phyloP scores from a whole-genome alignment of 1,284 basidiomycete species.

The Cutaneotrichosporon sp. region DNA sequence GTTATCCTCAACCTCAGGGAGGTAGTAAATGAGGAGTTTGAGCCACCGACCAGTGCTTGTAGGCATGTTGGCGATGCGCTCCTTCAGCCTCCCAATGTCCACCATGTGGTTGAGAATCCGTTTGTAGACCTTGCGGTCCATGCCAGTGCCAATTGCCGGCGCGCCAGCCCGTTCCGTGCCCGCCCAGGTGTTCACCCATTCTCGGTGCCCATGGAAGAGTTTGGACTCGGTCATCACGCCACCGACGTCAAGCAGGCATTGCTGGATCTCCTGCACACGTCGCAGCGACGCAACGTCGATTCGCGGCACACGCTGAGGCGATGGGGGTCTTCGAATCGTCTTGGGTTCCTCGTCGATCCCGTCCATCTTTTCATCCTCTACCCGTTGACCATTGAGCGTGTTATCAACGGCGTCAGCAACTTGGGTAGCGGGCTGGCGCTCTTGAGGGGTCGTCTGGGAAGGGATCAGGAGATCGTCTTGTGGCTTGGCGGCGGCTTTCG shows the following conservation, averaged over 20 bases:
- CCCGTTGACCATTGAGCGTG: too few species aligned
- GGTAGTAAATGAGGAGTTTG: slow-evolving; percentile 21
- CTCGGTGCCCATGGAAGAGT: slow-evolving; percentile 24
- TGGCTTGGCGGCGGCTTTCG: too few species aligned
- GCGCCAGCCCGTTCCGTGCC: slow-evolving; percentile 36
- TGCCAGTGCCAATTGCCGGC: slow-evolving; percentile 24
- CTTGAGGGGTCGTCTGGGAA: too few species aligned
- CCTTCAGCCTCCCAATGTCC: slow-evolving; percentile 27
- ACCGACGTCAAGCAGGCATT: slow-evolving; percentile 28
- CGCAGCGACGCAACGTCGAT: slow-evolving; percentile 29
- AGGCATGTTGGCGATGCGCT: slow-evolving; percentile 28
- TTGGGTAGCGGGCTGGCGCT: too few species aligned
- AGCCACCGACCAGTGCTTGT: slow-evolving; percentile 36
- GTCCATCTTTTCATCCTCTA: slow-evolving; percentile 1
- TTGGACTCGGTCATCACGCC: slow-evolving; percentile 25
- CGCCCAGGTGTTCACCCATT: slow-evolving; percentile 31
- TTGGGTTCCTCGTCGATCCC: not conserved
- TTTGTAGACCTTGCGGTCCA: slow-evolving; percentile 36
- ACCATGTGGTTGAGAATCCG: slow-evolving; percentile 20
- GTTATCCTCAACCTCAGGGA: slow-evolving; percentile 19
- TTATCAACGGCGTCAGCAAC: too few species aligned
- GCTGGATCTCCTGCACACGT: slow-evolving; percentile 31
- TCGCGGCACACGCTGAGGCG: slow-evolving; percentile 3
- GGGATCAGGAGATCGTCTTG: too few species aligned
- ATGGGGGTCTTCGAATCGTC: not conserved